phyloP scores from a whole-genome alignment of 306 rosid species.

The Echinosophora koreensis region DNA sequence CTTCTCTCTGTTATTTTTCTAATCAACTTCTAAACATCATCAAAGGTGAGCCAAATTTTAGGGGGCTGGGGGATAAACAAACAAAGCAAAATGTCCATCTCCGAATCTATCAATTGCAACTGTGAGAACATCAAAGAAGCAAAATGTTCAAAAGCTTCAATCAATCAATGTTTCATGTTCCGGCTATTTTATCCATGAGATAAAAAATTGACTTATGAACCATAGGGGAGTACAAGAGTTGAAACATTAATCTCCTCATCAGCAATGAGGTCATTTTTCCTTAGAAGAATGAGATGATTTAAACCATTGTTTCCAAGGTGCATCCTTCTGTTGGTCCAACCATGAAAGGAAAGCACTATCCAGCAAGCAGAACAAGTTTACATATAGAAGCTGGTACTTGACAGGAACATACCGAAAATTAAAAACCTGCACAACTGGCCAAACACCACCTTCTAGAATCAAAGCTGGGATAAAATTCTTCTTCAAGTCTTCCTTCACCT shows the following conservation, averaged over 20 bases:
- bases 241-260: not conserved
- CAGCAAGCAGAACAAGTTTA: constrained; percentile 84
- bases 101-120: constrained; percentile 17
- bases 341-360: constrained; percentile 90
- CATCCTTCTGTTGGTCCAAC: constrained; percentile 90
- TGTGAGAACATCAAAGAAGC: constrained; percentile 1
- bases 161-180: not conserved
- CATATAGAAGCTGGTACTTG: constrained; percentile 88
- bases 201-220: not conserved
- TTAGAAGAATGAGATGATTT: constrained; percentile 56
- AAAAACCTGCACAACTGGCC: constrained; percentile 81
- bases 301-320: constrained; percentile 89
- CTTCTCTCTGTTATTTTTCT: too few relatives aligned
- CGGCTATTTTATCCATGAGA: not conserved
- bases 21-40: not conserved
- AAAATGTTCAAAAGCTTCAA: constrained; percentile 18
- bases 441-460: constrained; percentile 74
- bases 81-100: not conserved
- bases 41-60: not conserved
- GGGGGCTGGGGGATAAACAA: constrained; percentile 8
- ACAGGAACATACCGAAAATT: constrained; percentile 83
- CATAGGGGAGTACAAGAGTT: not conserved
- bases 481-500: constrained; percentile 83
- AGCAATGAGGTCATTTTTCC: constrained; percentile 49
- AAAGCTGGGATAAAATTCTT: constrained; percentile 77